Evolutionary conservation across 768 basidiomycete genomes (phyloP).

Genomic region (Coprinopsis strossmayeri): DNA sequence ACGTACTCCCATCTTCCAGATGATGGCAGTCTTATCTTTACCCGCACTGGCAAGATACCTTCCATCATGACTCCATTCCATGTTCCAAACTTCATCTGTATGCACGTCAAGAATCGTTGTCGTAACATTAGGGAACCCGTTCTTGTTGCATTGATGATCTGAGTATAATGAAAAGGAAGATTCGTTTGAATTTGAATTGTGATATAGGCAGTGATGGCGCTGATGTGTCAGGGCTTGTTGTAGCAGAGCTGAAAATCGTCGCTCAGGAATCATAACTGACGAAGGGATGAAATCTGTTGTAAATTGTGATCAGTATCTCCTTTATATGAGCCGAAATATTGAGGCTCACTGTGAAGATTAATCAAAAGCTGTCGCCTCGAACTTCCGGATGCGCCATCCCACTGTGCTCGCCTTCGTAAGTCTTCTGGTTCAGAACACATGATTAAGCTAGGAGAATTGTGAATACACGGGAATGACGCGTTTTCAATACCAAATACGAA

Average conservation of each 20-base stretch:
- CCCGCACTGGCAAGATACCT: conserved; percentile 79
- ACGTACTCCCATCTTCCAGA: conserved; percentile 82
- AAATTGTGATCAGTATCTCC: conserved; percentile 1
- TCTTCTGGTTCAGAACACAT: conserved; percentile 90
- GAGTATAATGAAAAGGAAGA: conserved; percentile 73
- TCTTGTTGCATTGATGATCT: conserved; percentile 79
- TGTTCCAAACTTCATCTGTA: conserved; percentile 90
- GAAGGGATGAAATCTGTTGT: conserved; percentile 79
- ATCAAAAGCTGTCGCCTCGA: conserved; percentile 75
- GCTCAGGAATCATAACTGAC: conserved; percentile 87
- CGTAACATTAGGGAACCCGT: conserved; percentile 78
- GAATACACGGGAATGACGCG: conserved; percentile 6
- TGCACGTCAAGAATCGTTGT: conserved; percentile 84
- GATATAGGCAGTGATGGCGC: conserved; percentile 77
- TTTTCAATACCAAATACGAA: conserved; percentile 21
- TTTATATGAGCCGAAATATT: not conserved
- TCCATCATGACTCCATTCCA: conserved; percentile 94
- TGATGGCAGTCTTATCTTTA: conserved; percentile 80
- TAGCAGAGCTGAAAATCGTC: conserved; percentile 79
- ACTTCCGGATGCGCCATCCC: conserved; percentile 83
- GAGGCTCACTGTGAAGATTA: conserved; percentile 69
- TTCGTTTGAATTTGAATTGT: conserved; percentile 59
- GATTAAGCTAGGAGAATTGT: conserved; percentile 53
- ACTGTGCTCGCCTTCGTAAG: conserved; percentile 69
- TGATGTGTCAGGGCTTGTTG: conserved; percentile 82